Evolutionary conservation across 192 early-diverging fungal genomes (phyloP).

Genomic region (Endogone sp.): DNA sequence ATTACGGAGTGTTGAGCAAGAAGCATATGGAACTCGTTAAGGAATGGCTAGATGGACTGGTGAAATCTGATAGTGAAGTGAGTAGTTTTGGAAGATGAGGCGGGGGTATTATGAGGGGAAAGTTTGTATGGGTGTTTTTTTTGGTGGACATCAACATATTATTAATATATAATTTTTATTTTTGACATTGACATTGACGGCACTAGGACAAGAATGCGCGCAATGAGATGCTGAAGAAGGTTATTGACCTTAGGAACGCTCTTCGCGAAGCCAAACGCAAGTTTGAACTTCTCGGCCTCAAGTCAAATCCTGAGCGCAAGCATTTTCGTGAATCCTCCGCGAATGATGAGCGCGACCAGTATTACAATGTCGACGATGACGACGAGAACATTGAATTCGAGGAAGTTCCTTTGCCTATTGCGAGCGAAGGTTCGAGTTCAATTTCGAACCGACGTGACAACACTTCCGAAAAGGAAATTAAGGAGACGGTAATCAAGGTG

Average conservation of each 20-base stretch:
- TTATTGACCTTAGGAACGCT: constrained; percentile 34
- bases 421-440: constrained; percentile 13
- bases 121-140: too few species aligned
- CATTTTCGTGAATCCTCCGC: neutral
- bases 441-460: constrained; percentile 20
- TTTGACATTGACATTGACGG: constrained; percentile 1
- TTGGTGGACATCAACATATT: neutral
- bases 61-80: constrained; percentile 34
- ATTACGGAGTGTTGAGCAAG: constrained; percentile 36
- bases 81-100: constrained; percentile 3
- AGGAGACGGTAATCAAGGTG: neutral
- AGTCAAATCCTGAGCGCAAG: constrained; percentile 5
- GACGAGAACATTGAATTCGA: constrained; percentile 42
- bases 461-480: neutral
- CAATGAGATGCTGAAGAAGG: constrained; percentile 27
- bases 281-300: constrained; percentile 35
- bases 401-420: constrained; percentile 24
- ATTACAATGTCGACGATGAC: constrained; percentile 19
- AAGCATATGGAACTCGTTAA: constrained; percentile 39
- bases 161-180: neutral
- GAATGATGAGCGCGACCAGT: constrained; percentile 11
- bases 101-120: too few species aligned
- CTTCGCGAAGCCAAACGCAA: constrained; percentile 33
- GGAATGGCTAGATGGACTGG: constrained; percentile 43
- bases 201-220: constrained; percentile 33